phyloP scores from a whole-genome alignment of 305 asterid species.

The Fraxinus baroniana region DNA sequence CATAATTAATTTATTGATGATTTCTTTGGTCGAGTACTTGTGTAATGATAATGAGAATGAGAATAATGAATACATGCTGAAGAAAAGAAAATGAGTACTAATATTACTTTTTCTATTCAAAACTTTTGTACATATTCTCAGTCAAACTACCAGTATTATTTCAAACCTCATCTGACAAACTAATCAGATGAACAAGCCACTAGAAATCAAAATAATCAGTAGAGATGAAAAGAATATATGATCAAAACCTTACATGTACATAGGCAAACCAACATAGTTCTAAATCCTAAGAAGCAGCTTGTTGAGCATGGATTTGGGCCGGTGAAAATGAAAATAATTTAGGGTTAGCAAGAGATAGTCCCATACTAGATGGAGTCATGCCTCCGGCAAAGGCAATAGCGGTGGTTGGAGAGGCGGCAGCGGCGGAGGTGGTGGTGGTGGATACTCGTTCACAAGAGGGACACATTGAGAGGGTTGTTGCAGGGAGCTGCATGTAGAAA shows the following conservation, averaged over 20 bases:
- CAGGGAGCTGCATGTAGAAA: constrained; percentile 76
- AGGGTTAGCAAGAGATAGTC: constrained; percentile 30
- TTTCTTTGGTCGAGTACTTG: neutral
- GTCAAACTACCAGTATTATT: neutral
- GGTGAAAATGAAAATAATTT: constrained; percentile 35
- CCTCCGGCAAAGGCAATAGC: neutral
- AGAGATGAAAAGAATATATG: neutral
- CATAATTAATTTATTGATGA: neutral
- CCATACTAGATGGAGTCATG: constrained; percentile 13
- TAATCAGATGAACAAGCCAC: constrained; percentile 5
- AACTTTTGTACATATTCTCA: neutral
- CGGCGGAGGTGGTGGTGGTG: constrained; percentile 29
- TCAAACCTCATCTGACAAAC: neutral
- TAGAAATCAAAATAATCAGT: constrained; percentile 29
- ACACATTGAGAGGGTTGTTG: constrained; percentile 93
- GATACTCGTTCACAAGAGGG: constrained; percentile 84
- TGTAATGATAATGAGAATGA: neutral
- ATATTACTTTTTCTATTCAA: neutral
- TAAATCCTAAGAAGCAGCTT: constrained; percentile 28
- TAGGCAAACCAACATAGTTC: neutral
- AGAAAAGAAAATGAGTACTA: neutral
- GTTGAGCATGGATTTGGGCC: constrained; percentile 23
- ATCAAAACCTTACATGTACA: constrained; percentile 28
- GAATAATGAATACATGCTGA: neutral
- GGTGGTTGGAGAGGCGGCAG: neutral